Evolutionary conservation across 1,139 yeast genomes (phyloP), one percentile per base, ranked within the genome.

Genomic region (Saccharomyces uvarum): DNA sequence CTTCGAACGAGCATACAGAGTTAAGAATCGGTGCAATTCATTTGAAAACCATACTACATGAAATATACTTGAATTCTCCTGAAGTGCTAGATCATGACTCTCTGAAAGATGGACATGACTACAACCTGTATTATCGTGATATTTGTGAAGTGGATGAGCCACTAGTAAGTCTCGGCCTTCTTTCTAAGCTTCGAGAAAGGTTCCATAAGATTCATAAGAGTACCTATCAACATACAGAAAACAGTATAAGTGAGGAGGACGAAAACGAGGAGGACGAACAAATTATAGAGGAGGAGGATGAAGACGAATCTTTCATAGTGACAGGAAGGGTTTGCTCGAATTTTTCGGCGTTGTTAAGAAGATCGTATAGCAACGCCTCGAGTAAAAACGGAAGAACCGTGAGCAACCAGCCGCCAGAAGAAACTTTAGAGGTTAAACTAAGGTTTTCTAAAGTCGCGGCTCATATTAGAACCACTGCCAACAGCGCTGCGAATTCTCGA

Each of bases 101-200:
- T 32, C 52, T 51, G 47, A 59, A 54, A 48, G 51, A 48, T 41
- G 60, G 56, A 11, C 51, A 56, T 56, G 93, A 86, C 64, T 85
- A 82, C 65, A 86, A 87, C 47, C 81, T 86, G 19, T 86, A 86
- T 68, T 84, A 82, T 61, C 83, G 82, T 62, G 93, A 86, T 66
- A 78, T 85, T 51, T 80, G 86, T 32, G 93, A 86, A 66, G 82
- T 81, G 4, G 88, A 83, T 63, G 91, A 86, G 68, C 93, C 93
- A 1, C 82, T 83, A 66, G 93, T 86, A 8, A 84, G 88, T 19
- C 79, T 82, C 60, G 93, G 93, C 0, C 74, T 82, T 24, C 74
- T 83, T 51, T 81, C 88, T 0, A 73, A 75, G 38, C 65, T 78
- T 53, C 62, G 68, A 54, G 63, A 63, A 7, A 65, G 62, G 48